A percentile compares a stretch with the other conserved stretches of the same genome.
phyloP scores from a whole-genome alignment of 2,329 filamentous ascomycete genomes.

The Neobulgaria alba region DNA sequence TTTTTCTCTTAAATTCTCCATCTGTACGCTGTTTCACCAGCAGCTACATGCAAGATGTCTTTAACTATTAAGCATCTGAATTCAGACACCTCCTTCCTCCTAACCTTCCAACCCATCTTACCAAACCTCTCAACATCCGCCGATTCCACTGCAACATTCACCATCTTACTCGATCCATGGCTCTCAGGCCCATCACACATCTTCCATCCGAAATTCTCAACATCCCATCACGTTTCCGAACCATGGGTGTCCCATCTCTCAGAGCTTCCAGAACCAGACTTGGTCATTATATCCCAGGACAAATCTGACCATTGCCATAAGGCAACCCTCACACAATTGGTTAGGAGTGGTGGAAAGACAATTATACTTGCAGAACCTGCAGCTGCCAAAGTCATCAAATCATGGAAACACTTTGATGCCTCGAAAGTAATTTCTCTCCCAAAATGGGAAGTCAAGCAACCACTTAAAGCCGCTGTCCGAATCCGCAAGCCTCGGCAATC shows the following conservation, averaged over 20 bases:
- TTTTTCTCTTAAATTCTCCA: too few relatives aligned
- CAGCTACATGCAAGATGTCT: conserved; percentile 46
- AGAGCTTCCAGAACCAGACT: conserved; percentile 44
- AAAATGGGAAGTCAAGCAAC: conserved; percentile 37
- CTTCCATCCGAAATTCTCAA: conserved; percentile 52
- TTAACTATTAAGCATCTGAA: conserved; percentile 56
- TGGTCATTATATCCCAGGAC: conserved; percentile 51
- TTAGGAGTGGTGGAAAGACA: conserved; percentile 42
- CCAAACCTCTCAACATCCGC: conserved; percentile 29
- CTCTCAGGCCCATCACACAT: conserved; percentile 52
- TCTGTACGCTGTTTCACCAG: too few relatives aligned
- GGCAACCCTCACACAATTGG: conserved; percentile 57
- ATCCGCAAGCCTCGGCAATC: not conserved
- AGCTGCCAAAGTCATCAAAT: conserved; percentile 55
- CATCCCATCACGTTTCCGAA: conserved; percentile 44
- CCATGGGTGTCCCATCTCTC: conserved; percentile 49
- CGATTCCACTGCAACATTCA: conserved; percentile 44
- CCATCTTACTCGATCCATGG: conserved; percentile 66
- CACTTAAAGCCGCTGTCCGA: conserved; percentile 19
- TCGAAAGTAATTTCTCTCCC: conserved; percentile 38
- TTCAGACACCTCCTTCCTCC: conserved; percentile 55
- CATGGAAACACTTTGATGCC: conserved; percentile 60
- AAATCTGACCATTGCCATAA: conserved; percentile 65
- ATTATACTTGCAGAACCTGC: conserved; percentile 58
- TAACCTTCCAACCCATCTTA: conserved; percentile 43